A percentile compares a stretch with the other conserved stretches of the same genome.
phyloP scores from a whole-genome alignment of 2,329 filamentous ascomycete genomes.

The Didymellaceae sp. region DNA sequence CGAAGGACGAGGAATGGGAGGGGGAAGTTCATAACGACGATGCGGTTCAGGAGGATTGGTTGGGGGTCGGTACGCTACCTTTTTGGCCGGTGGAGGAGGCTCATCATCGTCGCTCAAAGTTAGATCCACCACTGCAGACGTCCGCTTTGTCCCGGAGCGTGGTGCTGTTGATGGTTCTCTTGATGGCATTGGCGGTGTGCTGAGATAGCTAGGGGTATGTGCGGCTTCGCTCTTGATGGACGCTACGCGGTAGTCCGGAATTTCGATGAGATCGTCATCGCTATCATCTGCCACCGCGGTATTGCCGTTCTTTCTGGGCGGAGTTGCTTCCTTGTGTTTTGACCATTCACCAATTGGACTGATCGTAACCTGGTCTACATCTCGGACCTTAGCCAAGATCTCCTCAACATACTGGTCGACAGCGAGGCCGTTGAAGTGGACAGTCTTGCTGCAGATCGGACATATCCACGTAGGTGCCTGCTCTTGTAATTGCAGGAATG shows the following conservation, averaged over 20 bases:
- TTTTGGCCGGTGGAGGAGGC: constrained; percentile 46
- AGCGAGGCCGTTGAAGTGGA: constrained; percentile 80
- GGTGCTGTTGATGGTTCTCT: constrained; percentile 49
- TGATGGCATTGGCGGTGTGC: constrained; percentile 56
- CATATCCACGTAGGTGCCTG: constrained; percentile 98
- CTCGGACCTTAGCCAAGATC: constrained; percentile 77
- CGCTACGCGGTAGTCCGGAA: constrained; percentile 49
- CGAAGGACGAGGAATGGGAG: constrained; percentile 31
- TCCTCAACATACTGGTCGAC: constrained; percentile 93
- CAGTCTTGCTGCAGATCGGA: constrained; percentile 85
- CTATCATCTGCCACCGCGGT: constrained; percentile 51
- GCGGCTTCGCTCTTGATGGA: constrained; percentile 51
- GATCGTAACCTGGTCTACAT: constrained; percentile 84
- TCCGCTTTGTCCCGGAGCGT: constrained; percentile 51
- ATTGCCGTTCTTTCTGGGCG: constrained; percentile 46
- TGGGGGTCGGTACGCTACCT: constrained; percentile 51
- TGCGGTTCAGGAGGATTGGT: constrained; percentile 43
- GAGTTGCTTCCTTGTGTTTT: constrained; percentile 49
- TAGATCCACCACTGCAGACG: constrained; percentile 57
- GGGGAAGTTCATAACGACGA: constrained; percentile 39
- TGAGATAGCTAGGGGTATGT: constrained; percentile 45
- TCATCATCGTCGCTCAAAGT: constrained; percentile 56
- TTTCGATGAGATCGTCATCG: constrained; percentile 55
- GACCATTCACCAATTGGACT: constrained; percentile 86
- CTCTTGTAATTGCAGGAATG: constrained; percentile 91